phyloP scores from a whole-genome alignment of 345 rosid genomes.

The Passiflora organensis region DNA sequence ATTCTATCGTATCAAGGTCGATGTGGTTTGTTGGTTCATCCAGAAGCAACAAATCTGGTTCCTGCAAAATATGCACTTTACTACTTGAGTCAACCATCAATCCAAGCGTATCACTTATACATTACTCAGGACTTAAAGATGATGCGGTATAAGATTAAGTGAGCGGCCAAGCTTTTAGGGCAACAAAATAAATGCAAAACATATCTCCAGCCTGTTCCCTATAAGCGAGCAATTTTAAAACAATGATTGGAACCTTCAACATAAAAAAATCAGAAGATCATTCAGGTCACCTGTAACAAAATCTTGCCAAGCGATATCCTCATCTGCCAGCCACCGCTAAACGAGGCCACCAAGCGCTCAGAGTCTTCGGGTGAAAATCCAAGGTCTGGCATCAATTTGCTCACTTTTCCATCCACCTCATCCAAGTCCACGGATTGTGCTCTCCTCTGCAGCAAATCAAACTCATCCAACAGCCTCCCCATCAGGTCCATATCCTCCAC shows the following conservation, averaged over 20 bases:
- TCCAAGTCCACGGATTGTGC: constrained; percentile 76
- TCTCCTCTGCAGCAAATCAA: constrained; percentile 77
- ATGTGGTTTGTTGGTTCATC: constrained; percentile 98
- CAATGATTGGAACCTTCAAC: no score
- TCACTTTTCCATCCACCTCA: constrained; percentile 68
- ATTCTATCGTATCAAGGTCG: constrained; percentile 92
- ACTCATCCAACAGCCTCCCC: constrained; percentile 95
- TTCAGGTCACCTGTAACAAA: constrained; percentile 61
- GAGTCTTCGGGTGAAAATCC: constrained; percentile 78
- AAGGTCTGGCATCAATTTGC: constrained; percentile 89
- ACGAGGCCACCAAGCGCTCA: constrained; percentile 88
- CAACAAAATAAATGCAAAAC: no score
- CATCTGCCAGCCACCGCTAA: constrained; percentile 99
- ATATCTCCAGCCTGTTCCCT: no score
- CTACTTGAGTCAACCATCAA: constrained; percentile 11
- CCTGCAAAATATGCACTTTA: constrained; percentile 35
- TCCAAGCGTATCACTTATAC: background rate
- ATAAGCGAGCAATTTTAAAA: no score
- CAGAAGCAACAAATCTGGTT: constrained; percentile 84
- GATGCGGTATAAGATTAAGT: no score
- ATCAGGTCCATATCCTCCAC: constrained; percentile 86
- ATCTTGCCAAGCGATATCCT: constrained; percentile 98
- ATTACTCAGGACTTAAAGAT: no score
- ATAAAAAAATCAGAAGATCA: no score
- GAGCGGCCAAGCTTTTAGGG: no score